phyloP scores from a whole-genome alignment of 805 yeast genomes.

The Yarrowia sp. region DNA sequence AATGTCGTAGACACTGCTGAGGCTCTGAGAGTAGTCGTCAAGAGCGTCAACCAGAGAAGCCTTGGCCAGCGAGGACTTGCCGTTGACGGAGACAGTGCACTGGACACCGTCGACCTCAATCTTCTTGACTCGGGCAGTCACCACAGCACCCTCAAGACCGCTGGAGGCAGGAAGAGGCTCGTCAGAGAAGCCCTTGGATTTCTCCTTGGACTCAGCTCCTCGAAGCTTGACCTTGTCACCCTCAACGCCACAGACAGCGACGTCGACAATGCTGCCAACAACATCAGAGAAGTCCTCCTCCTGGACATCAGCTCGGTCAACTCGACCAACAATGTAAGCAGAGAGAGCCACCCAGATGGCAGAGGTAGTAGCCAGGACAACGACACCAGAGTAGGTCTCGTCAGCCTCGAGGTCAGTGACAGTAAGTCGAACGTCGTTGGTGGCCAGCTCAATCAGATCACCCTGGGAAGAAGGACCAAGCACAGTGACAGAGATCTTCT shows the following conservation, averaged over 20 bases:
- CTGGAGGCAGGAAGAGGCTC: neutral
- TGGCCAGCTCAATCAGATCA: slow-evolving; percentile 19
- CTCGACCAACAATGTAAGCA: slow-evolving; percentile 10
- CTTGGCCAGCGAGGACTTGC: slow-evolving; percentile 34
- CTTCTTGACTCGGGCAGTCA: slow-evolving; percentile 7
- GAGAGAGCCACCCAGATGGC: slow-evolving; percentile 19
- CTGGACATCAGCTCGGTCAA: slow-evolving; percentile 16
- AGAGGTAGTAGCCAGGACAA: neutral
- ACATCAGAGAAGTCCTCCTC: neutral
- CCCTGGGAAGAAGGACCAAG: slow-evolving; percentile 45
- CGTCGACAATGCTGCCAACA: slow-evolving; percentile 14
- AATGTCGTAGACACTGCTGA: slow-evolving; percentile 27
- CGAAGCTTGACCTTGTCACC: slow-evolving; percentile 26
- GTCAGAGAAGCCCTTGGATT: slow-evolving; percentile 5
- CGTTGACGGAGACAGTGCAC: slow-evolving; percentile 28
- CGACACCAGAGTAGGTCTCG: slow-evolving; percentile 5
- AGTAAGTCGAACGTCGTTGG: slow-evolving; percentile 19
- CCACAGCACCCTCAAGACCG: slow-evolving; percentile 11
- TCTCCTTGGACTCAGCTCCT: slow-evolving; percentile 2
- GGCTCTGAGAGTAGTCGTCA: slow-evolving; percentile 32
- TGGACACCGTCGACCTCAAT: slow-evolving; percentile 30
- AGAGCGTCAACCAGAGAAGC: slow-evolving; percentile 31
- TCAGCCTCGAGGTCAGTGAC: neutral
- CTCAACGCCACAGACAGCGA: slow-evolving; percentile 12
- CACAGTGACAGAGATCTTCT: slow-evolving; percentile 58